phyloP scores from a whole-genome alignment of 225 moss, liverwort and hornwort species.

The Marchantia polymorpha region DNA sequence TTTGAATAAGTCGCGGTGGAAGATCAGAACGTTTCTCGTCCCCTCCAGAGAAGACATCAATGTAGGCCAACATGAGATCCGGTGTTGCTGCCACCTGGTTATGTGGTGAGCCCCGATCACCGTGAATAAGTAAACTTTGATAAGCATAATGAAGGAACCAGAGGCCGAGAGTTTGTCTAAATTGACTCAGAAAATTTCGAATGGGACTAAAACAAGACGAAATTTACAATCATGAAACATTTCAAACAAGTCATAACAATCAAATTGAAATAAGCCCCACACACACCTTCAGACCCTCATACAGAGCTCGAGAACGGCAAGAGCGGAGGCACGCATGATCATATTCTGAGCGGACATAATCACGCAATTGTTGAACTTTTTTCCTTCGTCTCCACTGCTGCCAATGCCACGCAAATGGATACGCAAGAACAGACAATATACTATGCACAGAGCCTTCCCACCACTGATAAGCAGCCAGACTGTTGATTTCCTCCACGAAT shows the following conservation, averaged over 20 bases:
- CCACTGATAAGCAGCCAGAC: slow-evolving; percentile 92
- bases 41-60: slow-evolving; percentile 96
- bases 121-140: not conserved
- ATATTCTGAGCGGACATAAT: slow-evolving; percentile 93
- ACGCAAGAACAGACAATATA: slow-evolving; percentile 82
- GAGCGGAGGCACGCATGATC: slow-evolving; percentile 99
- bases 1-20: slow-evolving; percentile 78
- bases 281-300: slow-evolving; percentile 95
- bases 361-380: slow-evolving; percentile 89
- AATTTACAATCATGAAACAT: not conserved
- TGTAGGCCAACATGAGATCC: slow-evolving; percentile 93
- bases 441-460: slow-evolving; percentile 99
- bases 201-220: not conserved
- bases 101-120: slow-evolving; percentile 1
- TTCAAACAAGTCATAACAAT: not conserved
- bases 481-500: slow-evolving; percentile 89
- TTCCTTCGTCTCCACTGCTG: slow-evolving; percentile 93
- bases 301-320: slow-evolving; percentile 91
- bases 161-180: too few relatives aligned
- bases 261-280: not conserved
- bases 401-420: slow-evolving; percentile 97
- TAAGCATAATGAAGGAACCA: too few relatives aligned
- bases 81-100: slow-evolving; percentile 95
- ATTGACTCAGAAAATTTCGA: not conserved
- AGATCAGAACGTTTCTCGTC: slow-evolving; percentile 92